Base-by-base conservation (phyloP, 2,329 filamentous ascomycete species). In the Ciborinia camelliae region DNA sequence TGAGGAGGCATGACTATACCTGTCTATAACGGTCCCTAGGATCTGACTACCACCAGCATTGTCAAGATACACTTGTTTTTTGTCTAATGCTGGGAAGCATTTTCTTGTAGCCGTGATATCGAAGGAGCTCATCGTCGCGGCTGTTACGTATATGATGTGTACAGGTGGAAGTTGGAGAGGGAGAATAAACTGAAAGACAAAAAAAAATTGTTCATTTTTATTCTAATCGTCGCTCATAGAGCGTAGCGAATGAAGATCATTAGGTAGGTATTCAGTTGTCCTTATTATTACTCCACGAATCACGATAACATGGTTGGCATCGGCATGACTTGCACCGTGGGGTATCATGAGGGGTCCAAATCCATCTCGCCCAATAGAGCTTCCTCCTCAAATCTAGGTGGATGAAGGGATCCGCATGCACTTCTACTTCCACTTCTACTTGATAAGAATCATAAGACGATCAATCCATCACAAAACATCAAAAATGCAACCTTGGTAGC, bases 1-100 rank as follows among this genome's bases (percentile, higher is more conserved):
- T 15, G 20, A 37, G 54, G 47, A n/a, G 23, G 37, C 51, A 35
- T n/a, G 26, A 47, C 14, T 20, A 50, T 74, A 90, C 86, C 84
- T 82, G 63, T 89, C 83, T 65, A 89, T 86, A 20, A 91, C 90
- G 20, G 82, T 79, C 32, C 83, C 84, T 4, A 93, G 77, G 1
- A 85, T 81, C 72, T 93, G 90, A 72, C 86, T 90, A 45, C 90
- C 90, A 23, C 90, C 90, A 14, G 89, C 90, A 73, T 93, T 93
- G 73, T 94, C 90, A 69, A 93, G 84, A 74, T 84, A 92, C 58
- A 92, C 81, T 72, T 92, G 89, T 54, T 86, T 79, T 66, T 86
- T 81, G 48, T 81, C 77, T 47, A 93, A 76, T 18, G 89, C 88
- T 41, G 90, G 90, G 78, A 93, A 93, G 62, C 82, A 80, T 67